Percentiles rank a stretch among this genome's conserved stretches.
Conservation (phyloP, 2,329 filamentous ascomycete genomes). For the Fonsecaea monophora region DNA sequence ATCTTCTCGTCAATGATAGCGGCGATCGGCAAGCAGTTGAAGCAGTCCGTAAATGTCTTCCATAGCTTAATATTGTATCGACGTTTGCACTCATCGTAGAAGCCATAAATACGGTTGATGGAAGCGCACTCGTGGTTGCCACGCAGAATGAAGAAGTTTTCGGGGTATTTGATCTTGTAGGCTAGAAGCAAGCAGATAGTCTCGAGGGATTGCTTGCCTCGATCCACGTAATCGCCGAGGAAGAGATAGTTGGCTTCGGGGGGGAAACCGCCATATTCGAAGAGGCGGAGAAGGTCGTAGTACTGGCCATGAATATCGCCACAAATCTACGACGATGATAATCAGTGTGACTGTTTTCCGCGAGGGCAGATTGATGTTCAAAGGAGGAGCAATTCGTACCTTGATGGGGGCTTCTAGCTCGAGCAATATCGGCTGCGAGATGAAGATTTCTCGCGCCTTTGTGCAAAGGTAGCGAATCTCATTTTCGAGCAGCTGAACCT, state of each 20-base stretch:
- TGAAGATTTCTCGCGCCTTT: conserved; percentile 98
- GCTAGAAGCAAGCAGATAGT: conserved; percentile 95
- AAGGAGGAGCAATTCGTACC: conserved; percentile 62
- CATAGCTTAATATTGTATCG: conserved; percentile 99
- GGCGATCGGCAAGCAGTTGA: conserved; percentile 97
- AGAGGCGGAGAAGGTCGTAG: conserved; percentile 94
- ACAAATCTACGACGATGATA: conserved; percentile 74
- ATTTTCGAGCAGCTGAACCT: conserved; percentile 93
- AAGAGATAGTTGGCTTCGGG: conserved; percentile 99
- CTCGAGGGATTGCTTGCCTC: conserved; percentile 98
- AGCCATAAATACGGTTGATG: conserved; percentile 98
- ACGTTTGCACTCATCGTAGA: conserved; percentile 99
- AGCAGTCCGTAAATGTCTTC: conserved; percentile 99
- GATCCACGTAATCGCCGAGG: conserved; percentile 97
- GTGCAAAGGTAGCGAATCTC: conserved; percentile 98
- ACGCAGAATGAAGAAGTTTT: conserved; percentile 99
- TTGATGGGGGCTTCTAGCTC: conserved; percentile 99
- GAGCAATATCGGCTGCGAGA: conserved; percentile 96
- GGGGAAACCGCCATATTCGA: conserved; percentile 98
- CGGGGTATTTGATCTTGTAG: conserved; percentile 99
- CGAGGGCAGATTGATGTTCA: neutral
- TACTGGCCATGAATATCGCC: conserved; percentile 99
- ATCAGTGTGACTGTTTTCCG: conserved; percentile 9
- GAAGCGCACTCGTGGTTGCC: conserved; percentile 99
- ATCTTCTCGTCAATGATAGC: conserved; percentile 99